phyloP scores from a whole-genome alignment of 2,329 filamentous ascomycete genomes.

The Fusarium hainanense region DNA sequence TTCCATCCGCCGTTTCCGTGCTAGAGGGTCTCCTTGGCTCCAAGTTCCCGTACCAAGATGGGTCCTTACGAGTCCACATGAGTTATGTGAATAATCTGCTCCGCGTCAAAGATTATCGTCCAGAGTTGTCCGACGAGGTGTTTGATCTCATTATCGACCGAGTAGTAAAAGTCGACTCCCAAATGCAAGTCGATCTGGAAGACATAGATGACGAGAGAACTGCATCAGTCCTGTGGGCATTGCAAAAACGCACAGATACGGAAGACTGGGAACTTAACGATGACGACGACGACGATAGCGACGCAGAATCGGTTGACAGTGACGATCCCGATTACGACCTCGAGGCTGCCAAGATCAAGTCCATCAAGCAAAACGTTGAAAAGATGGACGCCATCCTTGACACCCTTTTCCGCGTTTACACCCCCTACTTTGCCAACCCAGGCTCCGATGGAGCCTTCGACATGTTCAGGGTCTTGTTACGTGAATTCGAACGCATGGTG shows the following conservation, averaged over 20 bases:
- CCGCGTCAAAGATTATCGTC: constrained; percentile 79
- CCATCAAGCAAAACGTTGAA: constrained; percentile 82
- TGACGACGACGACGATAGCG: constrained; percentile 65
- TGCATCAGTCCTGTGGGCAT: constrained; percentile 72
- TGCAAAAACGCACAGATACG: constrained; percentile 46
- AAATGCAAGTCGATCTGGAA: constrained; percentile 93
- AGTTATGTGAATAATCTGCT: constrained; percentile 90
- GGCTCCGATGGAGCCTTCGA: constrained; percentile 75
- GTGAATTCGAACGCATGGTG: constrained; percentile 88
- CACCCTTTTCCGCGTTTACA: constrained; percentile 85
- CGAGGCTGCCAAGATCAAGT: constrained; percentile 71
- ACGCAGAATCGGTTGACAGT: constrained; percentile 76
- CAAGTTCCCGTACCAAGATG: constrained; percentile 81
- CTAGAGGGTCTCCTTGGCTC: constrained; percentile 73
- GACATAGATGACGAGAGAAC: constrained; percentile 91
- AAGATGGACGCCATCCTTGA: constrained; percentile 94
- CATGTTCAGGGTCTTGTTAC: constrained; percentile 81
- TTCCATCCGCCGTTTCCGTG: constrained; percentile 80
- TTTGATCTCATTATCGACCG: constrained; percentile 85
- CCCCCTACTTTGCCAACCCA: constrained; percentile 75
- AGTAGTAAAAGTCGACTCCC: constrained; percentile 92
- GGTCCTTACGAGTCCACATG: constrained; percentile 81
- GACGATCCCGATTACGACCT: constrained; percentile 76
- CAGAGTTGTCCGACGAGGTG: constrained; percentile 81
- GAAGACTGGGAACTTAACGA: constrained; percentile 64